Conservation (phyloP, 352 stramenopile genomes). For the Globisporangium radiosum region DNA sequence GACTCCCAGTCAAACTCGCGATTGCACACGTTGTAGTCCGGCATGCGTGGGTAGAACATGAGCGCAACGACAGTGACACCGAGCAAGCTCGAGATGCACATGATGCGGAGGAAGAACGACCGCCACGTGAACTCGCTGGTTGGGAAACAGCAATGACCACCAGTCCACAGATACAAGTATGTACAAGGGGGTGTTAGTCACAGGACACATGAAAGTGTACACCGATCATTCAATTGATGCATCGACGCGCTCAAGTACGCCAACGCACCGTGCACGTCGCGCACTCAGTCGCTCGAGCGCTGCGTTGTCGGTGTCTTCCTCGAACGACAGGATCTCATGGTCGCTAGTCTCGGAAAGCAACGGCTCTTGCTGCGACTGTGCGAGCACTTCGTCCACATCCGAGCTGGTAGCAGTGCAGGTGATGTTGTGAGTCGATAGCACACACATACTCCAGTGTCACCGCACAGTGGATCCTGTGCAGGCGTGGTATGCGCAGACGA, state of each 20-base stretch:
- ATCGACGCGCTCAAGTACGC: neutral
- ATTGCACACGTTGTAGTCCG: constrained; percentile 88
- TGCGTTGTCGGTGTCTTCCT: constrained; percentile 48
- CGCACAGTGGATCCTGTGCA: neutral
- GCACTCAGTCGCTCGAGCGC: constrained; percentile 45
- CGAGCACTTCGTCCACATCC: constrained; percentile 30
- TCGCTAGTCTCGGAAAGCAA: constrained; percentile 43
- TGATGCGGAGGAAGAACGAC: constrained; percentile 43
- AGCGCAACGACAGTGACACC: constrained; percentile 60
- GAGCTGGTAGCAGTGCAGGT: neutral
- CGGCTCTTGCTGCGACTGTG: constrained; percentile 37
- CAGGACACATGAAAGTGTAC: neutral
- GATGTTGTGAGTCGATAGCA: neutral
- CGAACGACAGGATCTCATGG: constrained; percentile 45
- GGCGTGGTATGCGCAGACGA: neutral
- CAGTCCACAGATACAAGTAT: neutral
- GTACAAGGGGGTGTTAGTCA: neutral
- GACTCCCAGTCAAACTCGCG: constrained; percentile 86
- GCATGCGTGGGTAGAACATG: constrained; percentile 86
- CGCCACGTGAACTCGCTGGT: constrained; percentile 41
- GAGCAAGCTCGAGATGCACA: constrained; percentile 48
- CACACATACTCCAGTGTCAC: constrained; percentile 4
- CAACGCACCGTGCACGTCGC: constrained; percentile 26
- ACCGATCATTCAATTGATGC: too few relatives aligned
- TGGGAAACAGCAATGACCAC: too few relatives aligned